A percentile compares a stretch with the other conserved stretches of the same genome.
phyloP scores from a whole-genome alignment of 1,284 basidiomycete genomes.

The Amylostereum areolatum region DNA sequence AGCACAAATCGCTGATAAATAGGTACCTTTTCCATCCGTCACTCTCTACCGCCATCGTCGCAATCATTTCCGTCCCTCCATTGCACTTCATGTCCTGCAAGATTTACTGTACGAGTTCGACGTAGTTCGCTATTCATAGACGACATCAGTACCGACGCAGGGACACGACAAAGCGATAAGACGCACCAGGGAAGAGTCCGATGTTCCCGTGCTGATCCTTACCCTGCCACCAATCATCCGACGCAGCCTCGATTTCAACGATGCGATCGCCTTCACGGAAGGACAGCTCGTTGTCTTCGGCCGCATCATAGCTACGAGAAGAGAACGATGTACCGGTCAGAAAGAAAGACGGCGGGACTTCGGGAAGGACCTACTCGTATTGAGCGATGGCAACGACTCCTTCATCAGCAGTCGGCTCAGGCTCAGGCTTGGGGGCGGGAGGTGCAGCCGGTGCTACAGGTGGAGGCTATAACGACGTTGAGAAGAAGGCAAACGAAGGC shows the following conservation, averaged over 20 bases:
- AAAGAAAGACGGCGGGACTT: background rate
- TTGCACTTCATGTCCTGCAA: background rate
- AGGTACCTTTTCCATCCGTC: too few relatives aligned
- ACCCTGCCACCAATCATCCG: constrained; percentile 90
- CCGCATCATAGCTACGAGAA: constrained; percentile 66
- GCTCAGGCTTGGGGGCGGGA: constrained; percentile 23
- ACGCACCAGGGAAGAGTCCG: constrained; percentile 83
- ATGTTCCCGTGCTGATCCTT: constrained; percentile 50
- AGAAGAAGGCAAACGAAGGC: constrained; percentile 29
- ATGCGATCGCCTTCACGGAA: constrained; percentile 82
- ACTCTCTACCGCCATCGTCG: too few relatives aligned
- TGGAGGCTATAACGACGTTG: constrained; percentile 26
- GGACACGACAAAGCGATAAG: background rate
- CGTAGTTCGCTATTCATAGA: background rate
- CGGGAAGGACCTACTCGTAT: constrained; percentile 58
- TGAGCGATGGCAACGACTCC: constrained; percentile 65
- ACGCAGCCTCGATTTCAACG: constrained; percentile 63
- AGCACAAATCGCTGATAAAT: too few relatives aligned
- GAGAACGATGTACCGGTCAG: background rate
- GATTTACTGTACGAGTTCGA: background rate
- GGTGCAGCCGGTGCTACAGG: constrained; percentile 33
- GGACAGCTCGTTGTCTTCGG: constrained; percentile 84
- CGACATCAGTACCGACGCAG: background rate
- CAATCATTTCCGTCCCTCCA: too few relatives aligned
- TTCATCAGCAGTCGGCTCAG: constrained; percentile 36